Evolutionary conservation across 1,284 basidiomycete species (phyloP).

Genomic region (Trametes pubescens): DNA sequence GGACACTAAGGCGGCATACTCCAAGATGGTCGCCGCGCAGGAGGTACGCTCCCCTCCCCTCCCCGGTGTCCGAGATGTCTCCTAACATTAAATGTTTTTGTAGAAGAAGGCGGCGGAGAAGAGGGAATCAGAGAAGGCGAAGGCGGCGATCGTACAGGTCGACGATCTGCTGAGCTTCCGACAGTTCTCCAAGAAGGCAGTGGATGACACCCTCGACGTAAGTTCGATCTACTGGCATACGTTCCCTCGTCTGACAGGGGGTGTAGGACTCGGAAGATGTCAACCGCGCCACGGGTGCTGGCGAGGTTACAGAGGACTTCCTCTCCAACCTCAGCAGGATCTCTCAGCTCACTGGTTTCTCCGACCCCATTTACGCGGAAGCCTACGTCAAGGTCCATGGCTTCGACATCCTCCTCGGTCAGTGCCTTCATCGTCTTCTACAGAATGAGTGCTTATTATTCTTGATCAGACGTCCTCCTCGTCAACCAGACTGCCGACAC

Average conservation of each 20-base stretch:
- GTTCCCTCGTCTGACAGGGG: constrained; percentile 8
- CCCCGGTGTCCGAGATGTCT: not conserved
- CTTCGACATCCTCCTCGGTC: constrained; percentile 94
- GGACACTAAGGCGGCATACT: constrained; percentile 93
- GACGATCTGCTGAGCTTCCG: constrained; percentile 95
- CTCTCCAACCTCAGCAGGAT: constrained; percentile 96
- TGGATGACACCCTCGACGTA: constrained; percentile 84
- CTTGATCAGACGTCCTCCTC: constrained; percentile 82
- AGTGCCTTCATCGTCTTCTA: not conserved
- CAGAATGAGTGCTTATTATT: not conserved
- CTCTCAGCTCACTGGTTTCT: constrained; percentile 97
- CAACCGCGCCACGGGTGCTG: constrained; percentile 88
- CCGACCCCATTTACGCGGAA: constrained; percentile 98
- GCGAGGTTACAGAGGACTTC: constrained; percentile 92
- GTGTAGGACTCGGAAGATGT: constrained; percentile 90
- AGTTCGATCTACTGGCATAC: constrained; percentile 41
- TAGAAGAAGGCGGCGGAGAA: constrained; percentile 88
- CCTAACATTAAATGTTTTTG: not conserved
- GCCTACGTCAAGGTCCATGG: constrained; percentile 98
- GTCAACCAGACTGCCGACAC: constrained; percentile 98
- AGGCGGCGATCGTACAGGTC: constrained; percentile 83
- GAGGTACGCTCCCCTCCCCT: constrained; percentile 61
- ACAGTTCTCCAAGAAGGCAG: constrained; percentile 93
- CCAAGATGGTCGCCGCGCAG: constrained; percentile 93
- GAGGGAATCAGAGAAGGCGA: constrained; percentile 82